phyloP scores from a whole-genome alignment of 1,139 yeast species.

The Arxiozyma slooffiae region DNA sequence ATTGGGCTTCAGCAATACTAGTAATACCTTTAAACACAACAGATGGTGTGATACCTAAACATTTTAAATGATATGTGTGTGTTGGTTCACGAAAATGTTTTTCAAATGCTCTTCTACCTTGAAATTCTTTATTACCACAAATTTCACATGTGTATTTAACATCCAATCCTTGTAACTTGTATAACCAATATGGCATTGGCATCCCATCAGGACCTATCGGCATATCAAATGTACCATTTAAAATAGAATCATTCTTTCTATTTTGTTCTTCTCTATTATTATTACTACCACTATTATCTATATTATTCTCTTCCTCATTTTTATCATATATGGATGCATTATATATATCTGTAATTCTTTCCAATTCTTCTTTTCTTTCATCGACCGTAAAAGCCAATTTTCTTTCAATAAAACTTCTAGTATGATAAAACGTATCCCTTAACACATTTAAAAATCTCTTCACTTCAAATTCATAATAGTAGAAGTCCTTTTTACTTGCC shows the following conservation, averaged over 20 bases:
- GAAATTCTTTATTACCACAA: conserved; percentile 67
- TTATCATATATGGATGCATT: conserved; percentile 23
- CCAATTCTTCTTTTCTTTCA: conserved; percentile 42
- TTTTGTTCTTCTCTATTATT: conserved; percentile 15
- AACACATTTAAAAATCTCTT: conserved; percentile 16
- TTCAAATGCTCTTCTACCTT: conserved; percentile 64
- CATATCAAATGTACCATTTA: conserved; percentile 43
- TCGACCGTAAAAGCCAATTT: conserved; percentile 48
- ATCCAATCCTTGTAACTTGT: conserved; percentile 79
- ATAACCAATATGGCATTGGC: conserved; percentile 91
- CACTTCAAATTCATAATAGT: conserved; percentile 21
- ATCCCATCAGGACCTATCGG: conserved; percentile 84
- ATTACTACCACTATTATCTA: conserved; percentile 9
- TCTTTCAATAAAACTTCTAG: conserved; percentile 58
- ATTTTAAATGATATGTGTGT: conserved; percentile 65
- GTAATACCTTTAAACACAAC: conserved; percentile 55
- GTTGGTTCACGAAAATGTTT: conserved; percentile 62
- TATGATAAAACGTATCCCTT: conserved; percentile 29
- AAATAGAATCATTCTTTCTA: conserved; percentile 9
- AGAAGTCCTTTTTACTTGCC: conserved; percentile 10
- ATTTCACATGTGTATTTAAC: conserved; percentile 70
- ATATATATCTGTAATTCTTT: conserved; percentile 40
- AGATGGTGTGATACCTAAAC: conserved; percentile 57
- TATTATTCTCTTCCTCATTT: conserved; percentile 20
- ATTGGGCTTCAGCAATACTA: conserved; percentile 56